These are phyloP conservation scores for Malbranchea zuffiana DNA, from an alignment of 2,329 filamentous ascomycete species.

Conservation along the genomic window DNA sequence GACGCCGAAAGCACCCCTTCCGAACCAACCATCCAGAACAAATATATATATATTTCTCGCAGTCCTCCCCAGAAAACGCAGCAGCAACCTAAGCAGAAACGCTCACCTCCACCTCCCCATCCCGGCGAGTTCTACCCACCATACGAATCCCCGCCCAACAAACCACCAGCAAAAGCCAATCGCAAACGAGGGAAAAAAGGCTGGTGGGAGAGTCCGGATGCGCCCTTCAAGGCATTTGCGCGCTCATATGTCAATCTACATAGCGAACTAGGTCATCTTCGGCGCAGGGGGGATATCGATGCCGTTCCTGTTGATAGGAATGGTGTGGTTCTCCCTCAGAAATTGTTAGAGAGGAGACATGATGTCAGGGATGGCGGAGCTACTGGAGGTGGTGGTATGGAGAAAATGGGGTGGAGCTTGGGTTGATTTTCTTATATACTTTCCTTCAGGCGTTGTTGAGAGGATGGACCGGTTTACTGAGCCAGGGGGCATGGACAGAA, in stretches of 20 bases:
- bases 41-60: too few relatives aligned
- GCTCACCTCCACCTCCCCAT: too few relatives aligned
- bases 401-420: constrained; percentile 10
- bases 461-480: too few relatives aligned
- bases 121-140: too few relatives aligned
- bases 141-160: too few relatives aligned
- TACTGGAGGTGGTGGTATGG: constrained; percentile 4
- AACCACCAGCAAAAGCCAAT: too few relatives aligned
- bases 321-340: constrained; percentile 23
- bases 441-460: neutral
- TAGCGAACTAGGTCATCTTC: constrained; percentile 22
- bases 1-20: too few relatives aligned
- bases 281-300: constrained; percentile 13
- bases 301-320: constrained; percentile 24
- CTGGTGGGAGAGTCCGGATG: constrained; percentile 28
- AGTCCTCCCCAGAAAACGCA: too few relatives aligned
- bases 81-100: too few relatives aligned
- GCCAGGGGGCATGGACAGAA: too few relatives aligned
- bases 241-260: constrained; percentile 25
- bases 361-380: neutral
- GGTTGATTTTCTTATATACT: neutral
- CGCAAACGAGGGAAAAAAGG: too few relatives aligned
- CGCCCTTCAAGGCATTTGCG: constrained; percentile 31
- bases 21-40: too few relatives aligned
- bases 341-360: neutral